Base-by-base conservation (phyloP, 1,284 basidiomycete genomes). In the Melampsora larici-populina region DNA sequence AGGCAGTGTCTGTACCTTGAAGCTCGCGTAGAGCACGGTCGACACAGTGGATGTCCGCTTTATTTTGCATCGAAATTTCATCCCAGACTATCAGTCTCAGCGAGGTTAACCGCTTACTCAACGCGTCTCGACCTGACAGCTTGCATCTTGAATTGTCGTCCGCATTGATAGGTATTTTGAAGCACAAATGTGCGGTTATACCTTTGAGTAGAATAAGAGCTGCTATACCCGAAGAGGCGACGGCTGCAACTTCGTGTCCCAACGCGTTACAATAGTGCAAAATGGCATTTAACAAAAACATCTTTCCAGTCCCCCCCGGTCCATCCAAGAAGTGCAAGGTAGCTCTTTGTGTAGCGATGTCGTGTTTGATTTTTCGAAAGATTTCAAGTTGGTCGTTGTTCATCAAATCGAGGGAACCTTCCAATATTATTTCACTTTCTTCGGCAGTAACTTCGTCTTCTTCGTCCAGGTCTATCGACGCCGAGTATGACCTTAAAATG, bases 221-320 rank as follows among this genome's bases (percentile, higher is more conserved):
- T n/a, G 87, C 84, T 70, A 87, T 86, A 0, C 87, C 87, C 8
- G 86, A 86, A 5, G 86, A 64, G 0, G 71, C n/a, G 2, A 65
- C 62, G 15, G 48, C 62, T 0, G 88, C 81, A 0, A 86, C 83
- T 79, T 87, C 84, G 17, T 78, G 26, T 0, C 81, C 81, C 36
- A 36, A 36, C 9, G 36, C 36, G 9, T 36, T 36, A 2, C 87
- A 26, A 5, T 75, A 55, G 71, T 82, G 63, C 76, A 84, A 84
- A 63, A 88, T 78, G 0, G 85, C 84, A 13, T 85, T 86, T 78
- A 85, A 85, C 0, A 87, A 60, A 81, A 84, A 88, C 0, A 86
- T 88, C 78, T 88, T 89, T 2, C 87, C 87, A 36, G n/a, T n/a
- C n/a, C n/a, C n/a, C n/a, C n/a, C n/a, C n/a, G n/a, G n/a, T n/a